A percentile compares a stretch with the other conserved stretches of the same genome.
phyloP scores from a whole-genome alignment of 2,329 filamentous ascomycete genomes.

The Diaporthe citrichinensis region DNA sequence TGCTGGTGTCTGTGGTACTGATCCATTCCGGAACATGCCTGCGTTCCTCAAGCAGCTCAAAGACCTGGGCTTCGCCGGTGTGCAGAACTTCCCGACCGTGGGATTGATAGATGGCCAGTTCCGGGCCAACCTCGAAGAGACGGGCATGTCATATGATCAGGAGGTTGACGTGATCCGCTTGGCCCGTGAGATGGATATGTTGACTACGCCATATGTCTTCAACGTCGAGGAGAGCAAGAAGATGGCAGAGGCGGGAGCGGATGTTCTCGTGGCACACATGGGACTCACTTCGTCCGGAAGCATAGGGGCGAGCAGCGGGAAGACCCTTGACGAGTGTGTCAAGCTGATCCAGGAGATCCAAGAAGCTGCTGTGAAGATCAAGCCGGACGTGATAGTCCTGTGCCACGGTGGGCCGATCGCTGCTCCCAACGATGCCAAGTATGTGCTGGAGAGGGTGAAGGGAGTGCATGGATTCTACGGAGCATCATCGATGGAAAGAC shows the following conservation, averaged over 20 bases:
- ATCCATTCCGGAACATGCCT: conserved; percentile 76
- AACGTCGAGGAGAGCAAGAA: conserved; percentile 70
- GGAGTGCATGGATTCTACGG: conserved; percentile 82
- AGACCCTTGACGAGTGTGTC: conserved; percentile 75
- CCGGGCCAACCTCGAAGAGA: conserved; percentile 77
- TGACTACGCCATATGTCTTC: conserved; percentile 81
- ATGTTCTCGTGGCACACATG: conserved; percentile 78
- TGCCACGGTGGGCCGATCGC: conserved; percentile 80
- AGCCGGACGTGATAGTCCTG: conserved; percentile 73
- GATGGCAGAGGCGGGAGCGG: conserved; percentile 76
- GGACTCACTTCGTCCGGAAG: conserved; percentile 73
- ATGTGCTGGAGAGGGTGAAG: conserved; percentile 70
- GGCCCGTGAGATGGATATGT: conserved; percentile 71
- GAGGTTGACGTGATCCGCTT: conserved; percentile 77
- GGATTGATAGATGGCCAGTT: conserved; percentile 79
- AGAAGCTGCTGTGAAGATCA: conserved; percentile 70
- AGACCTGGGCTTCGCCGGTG: conserved; percentile 75
- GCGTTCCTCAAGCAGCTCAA: conserved; percentile 72
- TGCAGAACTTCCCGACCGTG: conserved; percentile 83
- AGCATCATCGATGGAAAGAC: conserved; percentile 77
- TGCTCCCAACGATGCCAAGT: conserved; percentile 73
- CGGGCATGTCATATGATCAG: conserved; percentile 76
- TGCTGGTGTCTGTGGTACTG: conserved; percentile 79
- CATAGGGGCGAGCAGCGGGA: conserved; percentile 74
- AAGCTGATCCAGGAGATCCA: conserved; percentile 73